Evolutionary conservation across 2,329 filamentous ascomycete species (phyloP), one percentile per base, ranked within the genome.

Genomic region (Pseudocercospora macadamiae): DNA sequence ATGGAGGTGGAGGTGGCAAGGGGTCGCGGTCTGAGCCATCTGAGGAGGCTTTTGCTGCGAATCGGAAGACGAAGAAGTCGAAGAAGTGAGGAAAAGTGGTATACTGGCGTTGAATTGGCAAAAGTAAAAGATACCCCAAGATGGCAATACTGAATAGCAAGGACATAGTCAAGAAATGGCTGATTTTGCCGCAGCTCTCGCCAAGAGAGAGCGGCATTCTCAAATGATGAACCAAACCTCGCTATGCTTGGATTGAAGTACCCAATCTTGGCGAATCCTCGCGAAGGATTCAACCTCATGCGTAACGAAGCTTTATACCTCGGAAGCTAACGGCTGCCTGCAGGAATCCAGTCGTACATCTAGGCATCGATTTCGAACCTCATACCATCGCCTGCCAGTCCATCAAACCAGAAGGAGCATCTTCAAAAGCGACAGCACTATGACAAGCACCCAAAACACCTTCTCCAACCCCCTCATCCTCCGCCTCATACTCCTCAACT

Each of bases 1-100:
- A 96, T 68, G 77, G 72, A 44, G 71, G 70, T 47, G 68, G 74
- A 67, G 78, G 82, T 69, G 61, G 80, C 79, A 85, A 83, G 70
- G 79, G 82, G 64, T 73, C 70, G 0, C 73, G 68, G 64, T 81
- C 83, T 53, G 83, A 86, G 69, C 84, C 83, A 23, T 79, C 84
- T 0, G 88, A 91, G 66, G 87, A 89, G 61, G 81, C 82, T 12
- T 87, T 87, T 67, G 76, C 76, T 57, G 76, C 72, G 68, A 76
- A 74, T 48, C 68, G 75, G 16, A 74, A 74, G 65, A 73, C 72
- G 57, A 71, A 70, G 49, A 66, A 64, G 55, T 18, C 32, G 21
- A 56, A 51, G 25, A 51, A 54, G 49, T 54, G 60, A 57, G 8
- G 14, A 2, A 6, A 18, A 9, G 16, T 21, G 16, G 18, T 18